Evolutionary conservation across 1,139 yeast species (phyloP).

Genomic region (Yamadazyma sp.): DNA sequence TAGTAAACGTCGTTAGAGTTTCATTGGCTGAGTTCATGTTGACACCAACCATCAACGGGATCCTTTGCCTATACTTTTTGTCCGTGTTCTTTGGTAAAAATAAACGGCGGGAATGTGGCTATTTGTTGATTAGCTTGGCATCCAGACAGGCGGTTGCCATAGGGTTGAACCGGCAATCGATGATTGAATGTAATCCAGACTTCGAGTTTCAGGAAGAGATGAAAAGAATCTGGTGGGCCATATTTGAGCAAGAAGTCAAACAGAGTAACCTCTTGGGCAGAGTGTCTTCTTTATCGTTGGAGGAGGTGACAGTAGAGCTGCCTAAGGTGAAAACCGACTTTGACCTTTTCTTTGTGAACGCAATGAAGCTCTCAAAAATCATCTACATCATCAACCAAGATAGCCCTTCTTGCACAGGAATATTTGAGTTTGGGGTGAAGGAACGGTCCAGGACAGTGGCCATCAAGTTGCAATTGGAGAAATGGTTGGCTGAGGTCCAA

Average conservation of each 20-base stretch:
- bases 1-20: conserved; percentile 26
- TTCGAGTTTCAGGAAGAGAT: conserved; percentile 10
- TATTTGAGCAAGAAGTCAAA: conserved; percentile 12
- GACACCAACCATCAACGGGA: conserved; percentile 42
- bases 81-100: conserved; percentile 39
- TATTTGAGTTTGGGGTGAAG: background rate
- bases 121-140: conserved; percentile 40
- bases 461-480: conserved; percentile 3
- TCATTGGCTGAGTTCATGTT: conserved; percentile 39
- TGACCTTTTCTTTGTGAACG: conserved; percentile 2
- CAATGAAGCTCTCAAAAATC: conserved; percentile 5
- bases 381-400: conserved; percentile 4
- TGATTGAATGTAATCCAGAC: conserved; percentile 18
- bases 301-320: conserved; percentile 7
- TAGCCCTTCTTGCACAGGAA: background rate
- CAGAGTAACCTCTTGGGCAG: conserved; percentile 15
- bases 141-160: conserved; percentile 42
- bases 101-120: conserved; percentile 44
- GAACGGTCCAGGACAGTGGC: conserved; percentile 4
- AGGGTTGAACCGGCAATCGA: conserved; percentile 40
- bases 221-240: conserved; percentile 15
- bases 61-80: conserved; percentile 36
- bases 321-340: background rate
- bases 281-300: conserved; percentile 8
- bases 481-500: conserved; percentile 4